These are phyloP conservation scores for Termitomyces heimii DNA, from an alignment of 768 basidiomycete genomes.

Conservation along the genomic window DNA sequence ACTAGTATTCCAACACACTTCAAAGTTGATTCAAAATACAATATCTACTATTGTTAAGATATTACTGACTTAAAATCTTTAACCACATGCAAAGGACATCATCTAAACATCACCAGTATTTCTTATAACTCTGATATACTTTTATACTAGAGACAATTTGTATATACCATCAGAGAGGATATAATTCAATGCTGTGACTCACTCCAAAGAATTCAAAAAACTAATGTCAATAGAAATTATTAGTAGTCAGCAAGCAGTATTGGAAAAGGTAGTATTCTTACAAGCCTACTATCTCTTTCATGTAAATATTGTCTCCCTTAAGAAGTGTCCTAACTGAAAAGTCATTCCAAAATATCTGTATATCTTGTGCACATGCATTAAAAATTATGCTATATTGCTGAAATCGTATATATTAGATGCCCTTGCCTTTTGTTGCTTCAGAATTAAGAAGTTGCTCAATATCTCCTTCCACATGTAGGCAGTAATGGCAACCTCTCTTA, in stretches of 20 bases:
- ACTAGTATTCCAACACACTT: constrained; percentile 69
- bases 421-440: constrained; percentile 17
- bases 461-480: constrained; percentile 43
- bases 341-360: constrained; percentile 61
- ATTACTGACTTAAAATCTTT: constrained; percentile 42
- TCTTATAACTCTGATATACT: background rate
- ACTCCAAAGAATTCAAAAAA: constrained; percentile 61
- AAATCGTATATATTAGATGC: constrained; percentile 39
- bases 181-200: constrained; percentile 58
- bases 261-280: constrained; percentile 28
- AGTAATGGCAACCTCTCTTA: constrained; percentile 48
- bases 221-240: constrained; percentile 30
- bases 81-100: constrained; percentile 68
- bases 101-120: constrained; percentile 31
- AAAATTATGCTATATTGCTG: constrained; percentile 50
- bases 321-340: constrained; percentile 46
- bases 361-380: constrained; percentile 56
- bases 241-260: background rate
- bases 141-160: background rate
- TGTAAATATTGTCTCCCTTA: constrained; percentile 43
- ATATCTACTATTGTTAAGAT: background rate
- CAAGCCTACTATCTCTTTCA: constrained; percentile 73
- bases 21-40: background rate
- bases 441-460: constrained; percentile 29
- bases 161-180: constrained; percentile 58